Percentiles rank a stretch among this genome's conserved stretches.
Conservation (phyloP, 192 early-diverging fungal species). For the Backusella mclennaniae region DNA sequence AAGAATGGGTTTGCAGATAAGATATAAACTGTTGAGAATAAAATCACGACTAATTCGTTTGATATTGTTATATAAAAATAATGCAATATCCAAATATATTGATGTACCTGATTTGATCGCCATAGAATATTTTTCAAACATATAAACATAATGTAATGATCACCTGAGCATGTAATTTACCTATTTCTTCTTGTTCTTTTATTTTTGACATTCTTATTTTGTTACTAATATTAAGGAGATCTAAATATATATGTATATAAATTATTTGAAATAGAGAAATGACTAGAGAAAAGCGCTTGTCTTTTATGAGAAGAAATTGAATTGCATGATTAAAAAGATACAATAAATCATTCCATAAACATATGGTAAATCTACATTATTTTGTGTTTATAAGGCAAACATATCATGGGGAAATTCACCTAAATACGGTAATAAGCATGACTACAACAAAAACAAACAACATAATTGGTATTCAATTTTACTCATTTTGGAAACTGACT, state of each 20-base stretch:
- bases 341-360: background rate
- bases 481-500: background rate
- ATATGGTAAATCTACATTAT: background rate
- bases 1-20: conserved; percentile 1
- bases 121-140: background rate
- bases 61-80: background rate
- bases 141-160: background rate
- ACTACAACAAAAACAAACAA: background rate
- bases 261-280: background rate
- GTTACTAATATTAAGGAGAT: background rate
- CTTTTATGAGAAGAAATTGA: background rate
- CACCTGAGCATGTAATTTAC: background rate
- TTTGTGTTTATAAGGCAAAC: conserved; percentile 1
- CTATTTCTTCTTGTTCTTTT: background rate
- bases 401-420: background rate
- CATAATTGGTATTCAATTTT: conserved; percentile 4
- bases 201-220: background rate
- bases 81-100: background rate
- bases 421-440: background rate
- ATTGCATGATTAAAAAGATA: background rate
- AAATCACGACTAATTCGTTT: background rate
- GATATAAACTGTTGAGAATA: conserved; percentile 2
- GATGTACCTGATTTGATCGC: conserved; percentile 8
- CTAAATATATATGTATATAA: background rate
- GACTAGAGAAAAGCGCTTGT: background rate